Evolutionary conservation across 2,329 filamentous ascomycete genomes (phyloP).

Genomic region (Colletotrichum lupini): DNA sequence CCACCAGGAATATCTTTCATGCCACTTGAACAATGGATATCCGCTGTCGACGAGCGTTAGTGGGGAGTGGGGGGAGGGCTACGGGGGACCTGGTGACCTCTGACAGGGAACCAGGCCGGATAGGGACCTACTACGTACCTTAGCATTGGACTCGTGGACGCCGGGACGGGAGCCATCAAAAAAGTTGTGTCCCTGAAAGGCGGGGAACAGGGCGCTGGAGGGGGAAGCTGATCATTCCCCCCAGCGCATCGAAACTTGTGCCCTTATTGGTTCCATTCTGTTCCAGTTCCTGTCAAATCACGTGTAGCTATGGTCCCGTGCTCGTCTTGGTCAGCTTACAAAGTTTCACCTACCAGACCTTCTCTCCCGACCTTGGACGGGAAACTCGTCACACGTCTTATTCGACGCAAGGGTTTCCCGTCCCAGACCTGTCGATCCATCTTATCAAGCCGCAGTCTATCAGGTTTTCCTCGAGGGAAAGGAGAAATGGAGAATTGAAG

Average conservation of each 20-base stretch:
- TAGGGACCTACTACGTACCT: background rate
- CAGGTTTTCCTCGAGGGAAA: background rate
- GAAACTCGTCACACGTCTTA: slow-evolving; percentile 9
- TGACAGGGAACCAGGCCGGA: background rate
- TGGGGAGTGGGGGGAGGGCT: slow-evolving; percentile 4
- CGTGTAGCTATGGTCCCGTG: background rate
- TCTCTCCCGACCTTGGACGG: background rate
- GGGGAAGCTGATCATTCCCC: slow-evolving; percentile 2
- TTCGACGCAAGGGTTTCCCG: background rate
- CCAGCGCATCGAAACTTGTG: background rate
- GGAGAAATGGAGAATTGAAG: too few relatives aligned
- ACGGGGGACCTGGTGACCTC: slow-evolving; percentile 9
- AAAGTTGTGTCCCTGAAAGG: slow-evolving; percentile 8
- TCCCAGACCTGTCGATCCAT: slow-evolving; percentile 8
- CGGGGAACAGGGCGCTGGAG: slow-evolving; percentile 22
- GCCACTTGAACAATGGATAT: too few relatives aligned
- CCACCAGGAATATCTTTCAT: background rate
- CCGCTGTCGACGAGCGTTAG: background rate
- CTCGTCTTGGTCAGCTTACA: background rate
- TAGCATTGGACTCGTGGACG: background rate
- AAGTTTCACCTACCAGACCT: background rate
- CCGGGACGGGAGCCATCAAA: background rate
- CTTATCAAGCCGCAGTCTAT: background rate
- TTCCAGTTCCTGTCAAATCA: background rate
- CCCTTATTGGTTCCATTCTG: slow-evolving; percentile 4